phyloP scores from a whole-genome alignment of 2,329 filamentous ascomycete genomes.

The Fusarium sp. region DNA sequence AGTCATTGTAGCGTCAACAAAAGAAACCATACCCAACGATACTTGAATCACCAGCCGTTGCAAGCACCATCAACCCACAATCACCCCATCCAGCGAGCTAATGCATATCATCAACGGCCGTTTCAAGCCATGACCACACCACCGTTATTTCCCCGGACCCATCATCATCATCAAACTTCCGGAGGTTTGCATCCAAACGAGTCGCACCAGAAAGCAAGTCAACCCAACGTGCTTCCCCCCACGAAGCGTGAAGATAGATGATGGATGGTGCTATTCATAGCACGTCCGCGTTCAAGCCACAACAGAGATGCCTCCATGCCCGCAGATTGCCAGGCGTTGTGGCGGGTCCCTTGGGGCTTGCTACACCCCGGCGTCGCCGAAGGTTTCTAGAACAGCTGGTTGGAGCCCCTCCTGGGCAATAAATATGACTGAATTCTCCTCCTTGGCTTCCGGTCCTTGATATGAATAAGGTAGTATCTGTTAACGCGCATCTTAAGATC shows the following conservation, averaged over 20 bases:
- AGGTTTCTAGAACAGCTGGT: constrained; percentile 34
- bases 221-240: neutral
- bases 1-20: neutral
- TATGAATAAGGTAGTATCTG: neutral
- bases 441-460: constrained; percentile 4
- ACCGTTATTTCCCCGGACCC: constrained; percentile 32
- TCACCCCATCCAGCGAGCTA: constrained; percentile 31
- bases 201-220: neutral
- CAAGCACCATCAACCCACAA: constrained; percentile 1
- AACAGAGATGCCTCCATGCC: constrained; percentile 25
- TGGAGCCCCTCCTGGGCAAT: neutral
- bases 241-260: neutral
- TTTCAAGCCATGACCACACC: constrained; percentile 16
- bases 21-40: neutral
- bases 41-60: neutral
- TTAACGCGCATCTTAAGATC: neutral
- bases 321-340: constrained; percentile 22
- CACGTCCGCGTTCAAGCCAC: constrained; percentile 2
- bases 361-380: constrained; percentile 38
- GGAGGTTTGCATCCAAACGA: constrained; percentile 2
- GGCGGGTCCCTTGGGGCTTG: constrained; percentile 12
- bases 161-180: constrained; percentile 7
- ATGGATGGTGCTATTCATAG: constrained; percentile 20
- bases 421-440: neutral
- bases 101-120: constrained; percentile 37